Evolutionary conservation across 805 yeast genomes (phyloP), one percentile per base, ranked within the genome.

Genomic region (Ogataea nonfermentans): DNA sequence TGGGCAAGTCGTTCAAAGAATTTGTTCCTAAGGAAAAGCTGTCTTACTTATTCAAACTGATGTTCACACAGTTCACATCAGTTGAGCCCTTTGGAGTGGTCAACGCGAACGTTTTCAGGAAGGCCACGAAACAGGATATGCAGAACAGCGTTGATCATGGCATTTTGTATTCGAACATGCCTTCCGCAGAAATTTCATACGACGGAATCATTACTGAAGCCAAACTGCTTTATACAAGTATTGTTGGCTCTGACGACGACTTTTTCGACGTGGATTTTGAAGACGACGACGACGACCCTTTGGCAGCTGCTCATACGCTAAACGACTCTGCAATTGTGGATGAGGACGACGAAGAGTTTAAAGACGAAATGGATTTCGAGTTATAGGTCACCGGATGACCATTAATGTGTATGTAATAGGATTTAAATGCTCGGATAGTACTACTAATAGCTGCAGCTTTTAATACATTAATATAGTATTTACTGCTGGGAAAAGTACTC

Each of bases 241-340:
- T 91, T 46, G 95, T 93, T 9, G 98, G 98, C 8, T 77, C 95
- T 2, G 93, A 85, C 58, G 97, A 91, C 53, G 98, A 91, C 63
- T 93, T 93, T 66, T 91, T 91, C 58, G 96, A 88, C 61, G 86
- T 91, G 29, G 98, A 91, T 63, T 91, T 91, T 57, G 97, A 91
- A 63, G 98, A 91, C 60, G 96, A 89, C 14, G 95, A 85, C 30
- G 90, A 80, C 24, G 71, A 68, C 14, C 33, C 31, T 14, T 35
- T 27, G 17, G 25, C 42, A 14, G 31, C 44, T 6, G 35, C 38
- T 20, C 37, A 36, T 12, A 30, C 29, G 33, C 25, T 42, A 30
- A 47, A 50, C 32, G 63, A 52, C 24, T 52, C 62, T 31, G 71
- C 69, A 12, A 63, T 65, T 30, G 64, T 51, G 10, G 74, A 68